Evolutionary conservation across 2,329 filamentous ascomycete genomes (phyloP), one percentile per base, ranked within the genome.

Genomic region (Fonsecaea multimorphosa): DNA sequence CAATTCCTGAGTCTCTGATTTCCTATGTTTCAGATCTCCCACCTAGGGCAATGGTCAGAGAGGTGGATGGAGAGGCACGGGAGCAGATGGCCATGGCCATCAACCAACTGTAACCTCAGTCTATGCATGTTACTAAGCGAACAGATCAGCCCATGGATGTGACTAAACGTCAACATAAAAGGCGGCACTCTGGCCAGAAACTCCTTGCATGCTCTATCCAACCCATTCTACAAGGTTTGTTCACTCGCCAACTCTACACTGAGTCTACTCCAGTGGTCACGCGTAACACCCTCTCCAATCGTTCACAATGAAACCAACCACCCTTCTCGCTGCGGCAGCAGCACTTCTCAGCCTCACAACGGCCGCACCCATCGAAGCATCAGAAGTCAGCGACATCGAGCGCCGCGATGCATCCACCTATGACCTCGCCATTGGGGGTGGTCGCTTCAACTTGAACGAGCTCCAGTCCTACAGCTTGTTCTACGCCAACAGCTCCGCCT

Each of bases 401-500:
- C 19, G 12, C 22, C 44, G 44, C 44, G 19, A 11, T 22, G 19
- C 44, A 1, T 2, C 19, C 19, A 24, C 22, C 19, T 49, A 49
- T 5, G 44, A 49, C 19, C 44, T 49, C 19, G 44, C 44, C 44
- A 54, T 54, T 2, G 29, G 32, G 14, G 52, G 52, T 12, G 32
- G 52, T 54, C 27, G 52, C 40, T 64, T 64, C 55, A 46, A 64
- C 61, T 59, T 64, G 38, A 53, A 53, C 54, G 54, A 64, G 19
- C 29, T 64, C n/a, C 61, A 64, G 27, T 46, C 61, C 14, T 64
- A 56, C 57, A 55, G 51, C 16, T 14, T 65, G 22, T 61, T 38
- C 24, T 65, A 65, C 58, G 63, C 63, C 63, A 65, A 65, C 63
- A 57, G 38, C 34, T 65, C 63, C 7, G 63, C 63, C 38, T 65